These are phyloP conservation scores for Penicillium daleae DNA, from an alignment of 495 filamentous ascomycete species.

Conservation along the genomic window DNA sequence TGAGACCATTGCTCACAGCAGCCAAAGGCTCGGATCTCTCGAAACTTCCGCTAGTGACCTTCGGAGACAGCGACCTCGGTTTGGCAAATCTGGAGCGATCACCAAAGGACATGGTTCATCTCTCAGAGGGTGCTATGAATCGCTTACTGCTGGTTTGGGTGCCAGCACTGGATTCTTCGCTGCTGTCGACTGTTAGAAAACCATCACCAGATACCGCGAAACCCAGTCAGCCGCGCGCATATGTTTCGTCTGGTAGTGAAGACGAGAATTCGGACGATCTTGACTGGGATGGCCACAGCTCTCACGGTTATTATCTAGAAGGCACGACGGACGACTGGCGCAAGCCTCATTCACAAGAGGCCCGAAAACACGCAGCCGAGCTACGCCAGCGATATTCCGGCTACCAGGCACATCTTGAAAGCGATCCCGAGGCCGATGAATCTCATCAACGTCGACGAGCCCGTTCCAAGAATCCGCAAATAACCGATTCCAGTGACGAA, in stretches of 20 bases:
- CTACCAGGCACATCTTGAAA: conserved; percentile 46
- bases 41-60: conserved; percentile 33
- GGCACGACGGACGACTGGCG: conserved; percentile 38
- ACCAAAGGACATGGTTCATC: conserved; percentile 45
- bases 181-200: neutral
- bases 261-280: conserved; percentile 36
- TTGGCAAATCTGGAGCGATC: conserved; percentile 41
- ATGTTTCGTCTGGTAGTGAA: conserved; percentile 31
- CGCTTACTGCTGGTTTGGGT: conserved; percentile 43
- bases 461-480: neutral
- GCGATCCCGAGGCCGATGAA: conserved; percentile 39
- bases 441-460: conserved; percentile 8
- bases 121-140: conserved; percentile 43
- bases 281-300: conserved; percentile 30
- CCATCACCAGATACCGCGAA: conserved; percentile 8
- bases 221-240: conserved; percentile 17
- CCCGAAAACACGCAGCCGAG: conserved; percentile 30
- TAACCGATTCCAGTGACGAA: conserved; percentile 27
- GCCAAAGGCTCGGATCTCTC: conserved; percentile 28
- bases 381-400: conserved; percentile 34
- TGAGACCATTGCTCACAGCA: conserved; percentile 18
- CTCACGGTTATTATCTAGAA: conserved; percentile 44
- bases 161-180: conserved; percentile 15
- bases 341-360: conserved; percentile 40
- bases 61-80: conserved; percentile 38